Evolutionary conservation across 2,329 filamentous ascomycete genomes (phyloP).

Genomic region (Aspergillus hiratsukae): DNA sequence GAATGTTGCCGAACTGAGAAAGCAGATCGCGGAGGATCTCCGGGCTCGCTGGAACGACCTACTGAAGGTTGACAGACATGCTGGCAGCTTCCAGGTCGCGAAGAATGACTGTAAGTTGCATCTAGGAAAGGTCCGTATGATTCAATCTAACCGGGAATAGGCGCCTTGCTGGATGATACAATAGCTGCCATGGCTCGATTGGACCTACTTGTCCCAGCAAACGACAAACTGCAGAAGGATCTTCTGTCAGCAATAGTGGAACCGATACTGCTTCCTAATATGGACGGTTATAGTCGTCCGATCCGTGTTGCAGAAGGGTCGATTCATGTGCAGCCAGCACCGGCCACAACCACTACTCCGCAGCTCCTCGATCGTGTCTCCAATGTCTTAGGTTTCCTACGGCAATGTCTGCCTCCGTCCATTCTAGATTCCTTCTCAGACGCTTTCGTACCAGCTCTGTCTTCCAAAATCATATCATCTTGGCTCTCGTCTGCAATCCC

Average conservation of each 20-base stretch:
- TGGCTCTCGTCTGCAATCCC: conserved; percentile 79
- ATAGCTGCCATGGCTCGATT: conserved; percentile 30
- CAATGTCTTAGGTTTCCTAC: conserved; percentile 48
- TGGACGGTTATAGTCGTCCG: conserved; percentile 20
- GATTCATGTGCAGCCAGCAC: conserved; percentile 22
- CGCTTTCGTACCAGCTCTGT: conserved; percentile 65
- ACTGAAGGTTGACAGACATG: conserved; percentile 57
- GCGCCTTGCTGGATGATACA: conserved; percentile 24
- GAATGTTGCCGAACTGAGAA: conserved; percentile 62
- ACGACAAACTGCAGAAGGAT: conserved; percentile 30
- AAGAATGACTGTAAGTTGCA: conserved; percentile 49
- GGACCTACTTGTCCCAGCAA: conserved; percentile 26
- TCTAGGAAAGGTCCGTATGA: neutral
- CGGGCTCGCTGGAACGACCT: conserved; percentile 67
- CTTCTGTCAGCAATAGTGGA: conserved; percentile 29
- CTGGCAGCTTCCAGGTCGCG: conserved; percentile 54
- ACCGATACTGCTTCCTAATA: conserved; percentile 27
- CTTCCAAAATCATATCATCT: conserved; percentile 62
- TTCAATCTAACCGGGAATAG: conserved; percentile 9
- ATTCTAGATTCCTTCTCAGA: conserved; percentile 56
- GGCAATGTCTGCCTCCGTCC: conserved; percentile 45
- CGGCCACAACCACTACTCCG: conserved; percentile 23
- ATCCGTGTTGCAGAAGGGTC: conserved; percentile 26
- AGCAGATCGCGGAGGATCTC: conserved; percentile 62
- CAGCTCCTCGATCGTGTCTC: conserved; percentile 43